These are phyloP conservation scores for Phaeotremella skinneri DNA, from an alignment of 768 basidiomycete species.

Conservation along the genomic window DNA sequence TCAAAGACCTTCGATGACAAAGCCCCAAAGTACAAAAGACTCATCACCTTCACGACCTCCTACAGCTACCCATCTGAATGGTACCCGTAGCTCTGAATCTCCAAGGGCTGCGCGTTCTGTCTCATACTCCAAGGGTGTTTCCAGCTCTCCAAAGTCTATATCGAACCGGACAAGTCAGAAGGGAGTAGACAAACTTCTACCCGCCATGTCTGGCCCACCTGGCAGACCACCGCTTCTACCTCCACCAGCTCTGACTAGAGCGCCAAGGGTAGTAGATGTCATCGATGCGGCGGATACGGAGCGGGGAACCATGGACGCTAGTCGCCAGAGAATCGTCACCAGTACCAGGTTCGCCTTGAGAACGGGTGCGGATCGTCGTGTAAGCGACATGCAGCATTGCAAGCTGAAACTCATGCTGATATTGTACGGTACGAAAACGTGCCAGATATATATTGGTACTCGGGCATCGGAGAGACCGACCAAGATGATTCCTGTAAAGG, in stretches of 20 bases:
- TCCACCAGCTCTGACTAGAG: conserved; percentile 64
- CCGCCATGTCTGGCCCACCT: no score
- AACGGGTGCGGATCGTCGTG: conserved; percentile 75
- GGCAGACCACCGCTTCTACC: background rate
- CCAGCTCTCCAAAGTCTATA: no score
- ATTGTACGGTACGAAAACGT: background rate
- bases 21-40: no score
- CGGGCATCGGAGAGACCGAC: conserved; percentile 41
- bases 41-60: no score
- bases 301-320: conserved; percentile 82
- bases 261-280: conserved; percentile 76
- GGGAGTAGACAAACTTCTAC: no score
- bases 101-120: no score
- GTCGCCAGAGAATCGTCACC: conserved; percentile 78
- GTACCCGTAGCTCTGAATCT: no score
- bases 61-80: no score
- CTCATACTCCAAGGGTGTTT: no score
- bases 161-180: no score
- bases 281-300: conserved; percentile 85
- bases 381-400: conserved; percentile 52
- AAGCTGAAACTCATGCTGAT: no score
- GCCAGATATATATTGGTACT: conserved; percentile 35
- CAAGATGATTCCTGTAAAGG: conserved; percentile 63
- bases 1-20: no score
- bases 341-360: conserved; percentile 84